phyloP scores from a whole-genome alignment of 2,329 filamentous ascomycete species.

The Cadophora luteo-olivacea region DNA sequence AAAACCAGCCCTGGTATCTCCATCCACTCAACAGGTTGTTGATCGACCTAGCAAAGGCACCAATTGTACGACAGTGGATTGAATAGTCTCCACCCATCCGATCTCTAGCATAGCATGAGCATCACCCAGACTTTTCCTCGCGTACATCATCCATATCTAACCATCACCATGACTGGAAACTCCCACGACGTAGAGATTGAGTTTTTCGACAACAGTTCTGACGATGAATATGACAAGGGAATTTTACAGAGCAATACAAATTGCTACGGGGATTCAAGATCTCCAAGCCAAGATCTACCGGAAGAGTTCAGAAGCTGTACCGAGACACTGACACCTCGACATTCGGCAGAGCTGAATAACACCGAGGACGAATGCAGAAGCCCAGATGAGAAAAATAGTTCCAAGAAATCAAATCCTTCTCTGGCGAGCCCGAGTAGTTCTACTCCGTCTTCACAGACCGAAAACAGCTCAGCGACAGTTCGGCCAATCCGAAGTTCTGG shows the following conservation, averaged over 20 bases:
- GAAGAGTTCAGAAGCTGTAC: slow-evolving; percentile 1
- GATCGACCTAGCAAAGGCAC: neutral
- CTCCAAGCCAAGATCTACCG: neutral
- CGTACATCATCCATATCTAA: neutral
- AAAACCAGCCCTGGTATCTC: neutral
- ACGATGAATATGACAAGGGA: neutral
- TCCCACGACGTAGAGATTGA: slow-evolving; percentile 8
- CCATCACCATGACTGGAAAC: slow-evolving; percentile 1
- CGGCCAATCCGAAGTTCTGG: neutral
- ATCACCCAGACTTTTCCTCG: neutral
- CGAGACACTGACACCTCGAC: neutral
- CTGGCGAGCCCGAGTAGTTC: neutral
- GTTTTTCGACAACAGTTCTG: neutral
- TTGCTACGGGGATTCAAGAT: neutral
- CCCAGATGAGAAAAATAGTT: too few relatives aligned
- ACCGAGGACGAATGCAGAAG: neutral
- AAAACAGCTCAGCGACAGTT: neutral
- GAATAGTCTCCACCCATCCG: neutral
- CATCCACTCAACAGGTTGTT: neutral
- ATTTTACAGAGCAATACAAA: too few relatives aligned
- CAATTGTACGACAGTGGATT: neutral
- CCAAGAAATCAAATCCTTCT: neutral
- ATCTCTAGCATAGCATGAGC: slow-evolving; percentile 1
- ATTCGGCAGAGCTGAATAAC: neutral
- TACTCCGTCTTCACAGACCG: neutral